Evolutionary conservation across 1,139 yeast species (phyloP).

Genomic region (Arxiozyma telluris): DNA sequence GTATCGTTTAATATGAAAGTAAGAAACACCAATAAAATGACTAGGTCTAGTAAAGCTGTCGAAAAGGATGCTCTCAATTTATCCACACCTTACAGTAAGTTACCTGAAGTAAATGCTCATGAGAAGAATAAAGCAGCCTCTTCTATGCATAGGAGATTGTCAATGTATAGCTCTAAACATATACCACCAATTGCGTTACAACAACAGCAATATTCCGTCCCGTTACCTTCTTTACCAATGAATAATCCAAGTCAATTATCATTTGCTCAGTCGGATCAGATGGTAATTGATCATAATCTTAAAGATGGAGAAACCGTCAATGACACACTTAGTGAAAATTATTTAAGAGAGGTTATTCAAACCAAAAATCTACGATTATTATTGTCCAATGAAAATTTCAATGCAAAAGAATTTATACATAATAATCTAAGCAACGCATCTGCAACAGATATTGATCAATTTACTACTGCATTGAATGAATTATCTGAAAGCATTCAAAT

Average conservation of each 20-base stretch:
- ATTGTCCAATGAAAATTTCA: constrained; percentile 34
- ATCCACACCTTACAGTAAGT: constrained; percentile 14
- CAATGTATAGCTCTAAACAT: constrained; percentile 31
- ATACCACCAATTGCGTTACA: constrained; percentile 19
- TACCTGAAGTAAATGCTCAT: constrained; percentile 30
- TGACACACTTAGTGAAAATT: background rate
- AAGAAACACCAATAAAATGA: background rate
- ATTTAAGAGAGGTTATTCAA: constrained; percentile 12
- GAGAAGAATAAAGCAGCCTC: constrained; percentile 35
- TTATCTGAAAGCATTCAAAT: constrained; percentile 48
- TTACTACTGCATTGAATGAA: constrained; percentile 47
- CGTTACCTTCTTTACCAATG: constrained; percentile 17
- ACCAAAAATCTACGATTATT: constrained; percentile 19
- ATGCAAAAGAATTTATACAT: constrained; percentile 46
- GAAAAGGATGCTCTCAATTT: constrained; percentile 16
- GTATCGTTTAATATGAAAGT: constrained; percentile 3
- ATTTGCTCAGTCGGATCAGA: background rate
- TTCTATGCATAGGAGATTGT: constrained; percentile 35
- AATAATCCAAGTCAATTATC: background rate
- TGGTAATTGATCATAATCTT: background rate
- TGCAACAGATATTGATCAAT: constrained; percentile 66
- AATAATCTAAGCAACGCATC: constrained; percentile 54
- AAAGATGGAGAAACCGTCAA: background rate
- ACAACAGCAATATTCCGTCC: constrained; percentile 25
- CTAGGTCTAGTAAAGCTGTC: too few species aligned